A percentile compares a stretch with the other conserved stretches of the same genome.
Conservation (phyloP, 2,329 filamentous ascomycete genomes). For the Phaeoacremonium minimum region DNA sequence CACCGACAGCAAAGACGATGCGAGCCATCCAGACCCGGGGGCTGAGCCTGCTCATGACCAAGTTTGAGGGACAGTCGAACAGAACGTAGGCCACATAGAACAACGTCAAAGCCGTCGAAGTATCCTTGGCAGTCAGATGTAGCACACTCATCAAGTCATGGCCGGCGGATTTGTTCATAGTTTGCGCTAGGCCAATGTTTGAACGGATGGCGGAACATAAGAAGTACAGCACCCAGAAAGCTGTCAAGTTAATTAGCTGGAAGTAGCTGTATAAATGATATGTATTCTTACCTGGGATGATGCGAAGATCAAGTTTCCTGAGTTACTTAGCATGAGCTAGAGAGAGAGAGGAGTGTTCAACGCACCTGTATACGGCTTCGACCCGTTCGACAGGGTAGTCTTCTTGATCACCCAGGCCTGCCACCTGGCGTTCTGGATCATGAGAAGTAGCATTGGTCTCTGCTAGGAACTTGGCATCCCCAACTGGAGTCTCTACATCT, state of each 20-base stretch:
- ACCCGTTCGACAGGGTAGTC: constrained; percentile 47
- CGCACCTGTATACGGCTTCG: constrained; percentile 47
- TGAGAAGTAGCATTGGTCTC: constrained; percentile 7
- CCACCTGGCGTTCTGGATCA: not conserved
- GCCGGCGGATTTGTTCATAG: constrained; percentile 70
- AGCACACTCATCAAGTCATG: constrained; percentile 76
- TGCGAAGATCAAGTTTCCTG: constrained; percentile 53
- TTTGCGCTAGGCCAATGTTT: constrained; percentile 90
- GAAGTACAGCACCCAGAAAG: constrained; percentile 90
- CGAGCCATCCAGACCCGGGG: constrained; percentile 89
- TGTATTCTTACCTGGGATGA: constrained; percentile 54
- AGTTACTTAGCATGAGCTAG: too few species aligned
- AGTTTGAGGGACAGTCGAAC: constrained; percentile 84
- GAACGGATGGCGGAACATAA: constrained; percentile 87
- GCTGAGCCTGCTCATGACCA: constrained; percentile 81
- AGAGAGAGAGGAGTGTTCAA: too few species aligned
- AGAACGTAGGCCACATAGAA: constrained; percentile 93
- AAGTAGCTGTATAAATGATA: too few species aligned
- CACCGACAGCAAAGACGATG: constrained; percentile 81
- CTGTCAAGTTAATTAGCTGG: constrained; percentile 27
- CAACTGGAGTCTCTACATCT: constrained; percentile 21
- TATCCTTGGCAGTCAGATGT: constrained; percentile 66
- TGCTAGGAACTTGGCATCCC: constrained; percentile 23
- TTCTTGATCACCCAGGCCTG: constrained; percentile 9
- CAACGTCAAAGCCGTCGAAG: constrained; percentile 77